phyloP scores from a whole-genome alignment of 768 basidiomycete species.

The Leccinum fibrillosum region DNA sequence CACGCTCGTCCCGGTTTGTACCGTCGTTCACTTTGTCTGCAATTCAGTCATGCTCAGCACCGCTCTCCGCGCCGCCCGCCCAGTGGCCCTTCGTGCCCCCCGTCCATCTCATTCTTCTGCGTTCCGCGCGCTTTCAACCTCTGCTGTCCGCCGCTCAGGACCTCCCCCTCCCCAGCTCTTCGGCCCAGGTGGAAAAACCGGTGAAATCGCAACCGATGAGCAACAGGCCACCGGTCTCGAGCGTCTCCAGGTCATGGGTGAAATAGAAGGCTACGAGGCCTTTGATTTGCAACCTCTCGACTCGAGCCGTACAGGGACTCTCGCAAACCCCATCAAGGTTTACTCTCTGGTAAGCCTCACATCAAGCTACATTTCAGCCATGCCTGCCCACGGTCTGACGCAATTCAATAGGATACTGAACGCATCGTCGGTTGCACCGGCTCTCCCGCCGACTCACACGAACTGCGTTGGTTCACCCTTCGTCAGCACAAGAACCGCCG shows the following conservation, averaged over 20 bases:
- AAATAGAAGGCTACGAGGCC: constrained; percentile 81
- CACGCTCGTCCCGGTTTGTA: constrained; percentile 28
- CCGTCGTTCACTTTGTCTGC: constrained; percentile 12
- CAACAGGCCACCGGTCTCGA: constrained; percentile 96
- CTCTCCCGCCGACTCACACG: constrained; percentile 92
- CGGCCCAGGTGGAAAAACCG: constrained; percentile 68
- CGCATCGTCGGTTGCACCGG: constrained; percentile 95
- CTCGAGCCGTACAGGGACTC: constrained; percentile 82
- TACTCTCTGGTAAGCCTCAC: constrained; percentile 68
- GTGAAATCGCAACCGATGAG: constrained; percentile 78
- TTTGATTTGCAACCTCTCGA: constrained; percentile 89
- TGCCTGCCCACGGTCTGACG: not conserved
- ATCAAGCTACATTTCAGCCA: not conserved
- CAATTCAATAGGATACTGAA: constrained; percentile 57
- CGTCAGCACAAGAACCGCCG: constrained; percentile 65
- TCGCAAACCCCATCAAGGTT: constrained; percentile 83
- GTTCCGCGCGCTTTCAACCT: constrained; percentile 59
- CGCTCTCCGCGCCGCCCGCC: constrained; percentile 27
- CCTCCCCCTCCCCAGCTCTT: constrained; percentile 63
- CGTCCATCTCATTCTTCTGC: constrained; percentile 25
- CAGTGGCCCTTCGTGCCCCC: constrained; percentile 19
- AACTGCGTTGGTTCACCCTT: constrained; percentile 80
- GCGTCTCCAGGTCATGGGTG: constrained; percentile 88
- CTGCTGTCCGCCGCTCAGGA: constrained; percentile 53
- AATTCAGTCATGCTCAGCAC: constrained; percentile 25